Evolutionary conservation across 345 rosid genomes (phyloP), one percentile per base, ranked within the genome.

Genomic region (Hypericum perforatum): DNA sequence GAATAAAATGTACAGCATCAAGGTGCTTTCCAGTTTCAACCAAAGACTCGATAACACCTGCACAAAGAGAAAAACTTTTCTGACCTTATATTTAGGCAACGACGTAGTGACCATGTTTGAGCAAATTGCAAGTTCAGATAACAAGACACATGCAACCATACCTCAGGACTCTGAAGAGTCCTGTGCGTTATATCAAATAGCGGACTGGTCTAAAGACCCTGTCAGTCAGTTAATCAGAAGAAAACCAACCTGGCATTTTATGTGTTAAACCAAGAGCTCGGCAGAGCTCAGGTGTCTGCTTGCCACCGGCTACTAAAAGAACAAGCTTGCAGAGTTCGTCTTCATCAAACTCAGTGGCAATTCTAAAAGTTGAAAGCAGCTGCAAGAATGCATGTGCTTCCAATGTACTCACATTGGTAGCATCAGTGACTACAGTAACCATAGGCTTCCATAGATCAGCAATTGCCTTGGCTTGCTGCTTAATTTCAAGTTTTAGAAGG

Each of bases 241-340:
- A 63, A 81, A 63, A 71, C 82, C 73, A 70, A 81, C 88, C 88
- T 81, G 84, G 77, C 70, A 72, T 77, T 76, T 78, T 78, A 43
- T 72, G 75, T 69, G 75, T 62, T 70, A 81, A 64, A 49, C 82
- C 84, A 69, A 81, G 76, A 63, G 82, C 72, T 57, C 59, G 70
- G 75, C 82, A 78, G 54, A 78, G 78, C 76, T 74, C 76, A 74
- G 82, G 75, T 63, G 88, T 73, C 71, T 74, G 82, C 78, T 74
- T 65, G 68, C 65, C 66, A 62, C 49, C 75, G 63, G 88, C 68
- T 60, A 74, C 65, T 60, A 75, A 61, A 62, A 73, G 75, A 47
- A 76, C 75, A 69, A 76, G 80, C 82, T 76, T 76, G 78, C 76
- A 81, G 79, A 81, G 84, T 72, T 78, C 72, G 43, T 76, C 82